These are phyloP conservation scores for Cerrena zonata DNA, from an alignment of 1,284 basidiomycete species.

Conservation along the genomic window DNA sequence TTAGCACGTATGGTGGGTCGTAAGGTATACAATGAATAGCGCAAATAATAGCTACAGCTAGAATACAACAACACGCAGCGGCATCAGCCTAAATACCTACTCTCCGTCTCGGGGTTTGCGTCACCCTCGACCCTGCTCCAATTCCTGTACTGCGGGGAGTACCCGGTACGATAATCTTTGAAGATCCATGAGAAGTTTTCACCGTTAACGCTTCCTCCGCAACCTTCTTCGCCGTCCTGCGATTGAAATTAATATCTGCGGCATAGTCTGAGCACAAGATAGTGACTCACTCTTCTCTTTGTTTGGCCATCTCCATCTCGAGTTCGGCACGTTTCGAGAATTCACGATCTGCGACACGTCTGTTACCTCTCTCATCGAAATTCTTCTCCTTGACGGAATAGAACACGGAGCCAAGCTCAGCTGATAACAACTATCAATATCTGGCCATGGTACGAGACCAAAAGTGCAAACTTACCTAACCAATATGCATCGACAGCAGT, in stretches of 20 bases:
- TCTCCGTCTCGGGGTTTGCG: constrained; percentile 58
- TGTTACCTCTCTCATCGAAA: constrained; percentile 77
- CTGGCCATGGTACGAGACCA: too few relatives aligned
- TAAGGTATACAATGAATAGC: too few relatives aligned
- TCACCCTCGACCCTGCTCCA: constrained; percentile 57
- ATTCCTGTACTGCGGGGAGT: constrained; percentile 73
- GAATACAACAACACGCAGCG: too few relatives aligned
- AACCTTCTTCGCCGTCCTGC: constrained; percentile 61
- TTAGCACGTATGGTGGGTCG: too few relatives aligned
- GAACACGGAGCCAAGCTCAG: constrained; percentile 89
- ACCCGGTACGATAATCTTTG: constrained; percentile 73
- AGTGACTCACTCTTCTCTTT: constrained; percentile 74
- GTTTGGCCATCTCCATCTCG: constrained; percentile 82
- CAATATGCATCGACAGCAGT: constrained; percentile 93
- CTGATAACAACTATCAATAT: too few relatives aligned
- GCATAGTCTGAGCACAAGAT: constrained; percentile 1
- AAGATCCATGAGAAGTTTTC: constrained; percentile 53
- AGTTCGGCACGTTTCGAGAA: constrained; percentile 86
- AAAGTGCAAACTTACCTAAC: constrained; percentile 57
- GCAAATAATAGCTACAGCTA: too few relatives aligned
- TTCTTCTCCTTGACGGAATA: constrained; percentile 94
- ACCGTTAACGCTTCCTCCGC: constrained; percentile 60
- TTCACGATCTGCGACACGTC: constrained; percentile 75
- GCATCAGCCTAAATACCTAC: constrained; percentile 29
- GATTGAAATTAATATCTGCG: constrained; percentile 7